Evolutionary conservation across 306 rosid genomes (phyloP), one percentile per base, ranked within the genome.

Genomic region (Rosa rugosa): DNA sequence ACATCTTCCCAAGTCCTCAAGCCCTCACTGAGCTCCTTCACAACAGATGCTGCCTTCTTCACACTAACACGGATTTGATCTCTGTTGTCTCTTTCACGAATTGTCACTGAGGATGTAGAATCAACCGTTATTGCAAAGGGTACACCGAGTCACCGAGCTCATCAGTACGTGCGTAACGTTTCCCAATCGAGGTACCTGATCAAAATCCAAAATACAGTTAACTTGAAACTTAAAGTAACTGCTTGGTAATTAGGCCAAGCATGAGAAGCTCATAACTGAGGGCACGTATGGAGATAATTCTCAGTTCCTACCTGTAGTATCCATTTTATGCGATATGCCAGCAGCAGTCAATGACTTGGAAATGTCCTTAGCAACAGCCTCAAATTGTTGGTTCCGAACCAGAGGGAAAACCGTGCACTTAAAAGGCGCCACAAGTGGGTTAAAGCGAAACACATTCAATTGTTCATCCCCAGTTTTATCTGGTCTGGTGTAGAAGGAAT

Each of bases 321-420:
- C 97, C 69, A 92, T 89, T 85, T 86, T 92, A 71, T 92, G 97
- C 0, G 92, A 90, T 79, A 92, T 90, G 67, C 95, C 94, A 18
- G 88, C 91, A 42, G 84, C 88, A 42, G 98, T 91, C 75, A 95
- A 75, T 40, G 96, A 88, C 86, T 91, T 91, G 47, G 97, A 91
- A 77, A 93, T 93, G 31, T 84, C 77, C 85, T 91, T 95, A 22
- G 99, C 92, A 65, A 90, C 93, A 57, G 84, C 89, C 84, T 95
- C 99, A 74, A 80, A 91, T 63, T 87, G 80, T 73, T 89, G 91
- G 75, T 93, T 89, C 79, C 89, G 96, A 84, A 93, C 96, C 57
- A 95, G 93, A 23, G 99, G 97, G 80, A 95, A 90, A 85, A 95
- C 99, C 10, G 97, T 89, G 82, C 98, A 95, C 86, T 95, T 93